Percentiles rank a stretch among this genome's conserved stretches.
Conservation (phyloP, 2,329 filamentous ascomycete genomes). For the Colletotrichum ledebouriae region DNA sequence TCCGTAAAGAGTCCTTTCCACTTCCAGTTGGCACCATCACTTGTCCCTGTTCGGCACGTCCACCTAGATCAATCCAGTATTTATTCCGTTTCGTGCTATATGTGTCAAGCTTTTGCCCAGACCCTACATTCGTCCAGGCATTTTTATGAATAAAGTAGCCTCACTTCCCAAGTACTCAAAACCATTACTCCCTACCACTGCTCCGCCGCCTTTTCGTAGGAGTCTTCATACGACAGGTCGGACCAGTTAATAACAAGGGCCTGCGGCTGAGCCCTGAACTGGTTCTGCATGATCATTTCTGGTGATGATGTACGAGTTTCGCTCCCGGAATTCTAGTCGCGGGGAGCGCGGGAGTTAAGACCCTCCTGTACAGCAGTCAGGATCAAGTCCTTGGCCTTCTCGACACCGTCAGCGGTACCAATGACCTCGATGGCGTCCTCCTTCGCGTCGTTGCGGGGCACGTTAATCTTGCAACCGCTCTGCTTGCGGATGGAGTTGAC, state of each 20-base stretch:
- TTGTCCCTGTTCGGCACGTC: no score
- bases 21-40: not conserved
- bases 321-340: slow-evolving; percentile 32
- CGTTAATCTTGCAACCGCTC: slow-evolving; percentile 93
- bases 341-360: slow-evolving; percentile 45
- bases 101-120: slow-evolving; percentile 6
- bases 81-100: slow-evolving; percentile 11
- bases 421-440: slow-evolving; percentile 92
- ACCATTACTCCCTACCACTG: slow-evolving; percentile 23
- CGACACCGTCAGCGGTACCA: slow-evolving; percentile 82
- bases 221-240: slow-evolving; percentile 6
- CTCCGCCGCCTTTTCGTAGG: not conserved
- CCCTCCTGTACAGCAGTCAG: slow-evolving; percentile 83
- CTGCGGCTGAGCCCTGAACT: slow-evolving; percentile 16
- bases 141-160: not conserved
- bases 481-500: slow-evolving; percentile 94
- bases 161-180: slow-evolving; percentile 1
- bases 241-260: slow-evolving; percentile 26
- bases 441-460: slow-evolving; percentile 82
- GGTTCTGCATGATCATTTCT: not conserved
- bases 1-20: no score
- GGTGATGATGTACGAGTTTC: not conserved
- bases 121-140: not conserved
- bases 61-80: slow-evolving; percentile 9
- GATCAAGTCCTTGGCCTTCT: slow-evolving; percentile 90